Conservation (phyloP, 2,329 filamentous ascomycete species). For the Colletotrichum gloeosporioides region DNA sequence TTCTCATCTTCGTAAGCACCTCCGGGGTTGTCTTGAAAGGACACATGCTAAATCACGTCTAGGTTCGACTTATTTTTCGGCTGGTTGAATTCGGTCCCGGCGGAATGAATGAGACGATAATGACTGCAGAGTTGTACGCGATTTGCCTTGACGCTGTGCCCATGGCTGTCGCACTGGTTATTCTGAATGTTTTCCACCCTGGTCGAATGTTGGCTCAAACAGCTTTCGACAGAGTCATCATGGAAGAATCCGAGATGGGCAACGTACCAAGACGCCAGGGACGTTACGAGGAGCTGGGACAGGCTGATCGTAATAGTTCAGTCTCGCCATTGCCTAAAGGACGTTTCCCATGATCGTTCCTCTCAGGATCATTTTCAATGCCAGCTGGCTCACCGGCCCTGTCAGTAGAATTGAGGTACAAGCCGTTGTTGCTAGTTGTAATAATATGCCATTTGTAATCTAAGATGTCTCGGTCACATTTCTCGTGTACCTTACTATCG, state of each 20-base stretch:
- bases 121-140: background rate
- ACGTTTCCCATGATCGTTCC: background rate
- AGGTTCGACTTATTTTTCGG: background rate
- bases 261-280: background rate
- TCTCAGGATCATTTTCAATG: background rate
- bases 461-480: background rate
- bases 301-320: background rate
- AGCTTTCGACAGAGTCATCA: background rate
- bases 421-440: rapidly evolving
- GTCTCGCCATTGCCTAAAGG: background rate
- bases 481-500: background rate
- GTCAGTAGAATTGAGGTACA: background rate
- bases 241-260: background rate
- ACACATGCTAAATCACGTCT: background rate
- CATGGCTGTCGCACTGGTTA: background rate
- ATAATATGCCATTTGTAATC: background rate
- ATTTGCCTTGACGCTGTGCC: background rate
- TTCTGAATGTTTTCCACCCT: background rate
- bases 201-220: background rate
- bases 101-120: background rate
- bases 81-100: background rate
- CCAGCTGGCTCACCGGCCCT: background rate
- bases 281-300: background rate
- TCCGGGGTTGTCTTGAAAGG: background rate
- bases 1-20: background rate